A percentile compares a stretch with the other conserved stretches of the same genome.
These are phyloP conservation scores for Lecanicillium sp. DNA, from an alignment of 2,329 filamentous ascomycete species.

Conservation along the genomic window DNA sequence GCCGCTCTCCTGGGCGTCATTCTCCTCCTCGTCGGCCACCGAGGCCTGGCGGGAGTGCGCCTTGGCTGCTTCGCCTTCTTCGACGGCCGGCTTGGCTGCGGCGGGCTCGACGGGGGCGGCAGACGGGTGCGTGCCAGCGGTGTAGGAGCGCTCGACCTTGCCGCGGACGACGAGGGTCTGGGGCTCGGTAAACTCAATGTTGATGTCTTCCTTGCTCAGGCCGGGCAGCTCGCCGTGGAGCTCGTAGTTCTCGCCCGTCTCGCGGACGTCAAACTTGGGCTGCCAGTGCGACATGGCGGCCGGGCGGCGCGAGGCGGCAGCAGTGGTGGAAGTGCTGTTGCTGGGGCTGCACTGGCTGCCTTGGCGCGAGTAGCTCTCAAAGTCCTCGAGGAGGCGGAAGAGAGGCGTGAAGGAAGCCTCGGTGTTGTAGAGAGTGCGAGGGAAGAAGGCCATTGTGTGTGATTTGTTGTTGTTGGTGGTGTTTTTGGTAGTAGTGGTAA, in stretches of 20 bases:
- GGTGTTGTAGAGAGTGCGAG: constrained; percentile 41
- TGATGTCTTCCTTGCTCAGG: constrained; percentile 63
- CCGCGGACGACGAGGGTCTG: constrained; percentile 68
- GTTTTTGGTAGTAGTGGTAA: too few species aligned
- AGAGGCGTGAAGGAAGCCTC: constrained; percentile 50
- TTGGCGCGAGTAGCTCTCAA: constrained; percentile 47
- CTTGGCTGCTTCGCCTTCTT: constrained; percentile 31
- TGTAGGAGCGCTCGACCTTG: constrained; percentile 56
- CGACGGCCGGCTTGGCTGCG: constrained; percentile 18
- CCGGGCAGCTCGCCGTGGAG: constrained; percentile 76
- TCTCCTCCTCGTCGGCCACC: constrained; percentile 54
- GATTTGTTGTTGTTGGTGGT: constrained; percentile 13
- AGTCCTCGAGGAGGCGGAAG: constrained; percentile 58
- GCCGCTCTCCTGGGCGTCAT: constrained; percentile 19
- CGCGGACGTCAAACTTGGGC: constrained; percentile 72
- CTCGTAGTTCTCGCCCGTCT: constrained; percentile 61
- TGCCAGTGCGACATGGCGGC: constrained; percentile 49
- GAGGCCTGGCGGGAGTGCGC: constrained; percentile 47
- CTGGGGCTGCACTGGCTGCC: constrained; percentile 14
- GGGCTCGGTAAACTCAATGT: constrained; percentile 71
- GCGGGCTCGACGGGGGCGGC: constrained; percentile 38
- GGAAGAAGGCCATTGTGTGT: constrained; percentile 54
- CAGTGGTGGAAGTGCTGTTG: constrained; percentile 19
- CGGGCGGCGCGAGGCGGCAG: constrained; percentile 10
- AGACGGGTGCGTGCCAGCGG: constrained; percentile 41